phyloP scores from a whole-genome alignment of 345 rosid species.

The Eucalyptus decipiens region DNA sequence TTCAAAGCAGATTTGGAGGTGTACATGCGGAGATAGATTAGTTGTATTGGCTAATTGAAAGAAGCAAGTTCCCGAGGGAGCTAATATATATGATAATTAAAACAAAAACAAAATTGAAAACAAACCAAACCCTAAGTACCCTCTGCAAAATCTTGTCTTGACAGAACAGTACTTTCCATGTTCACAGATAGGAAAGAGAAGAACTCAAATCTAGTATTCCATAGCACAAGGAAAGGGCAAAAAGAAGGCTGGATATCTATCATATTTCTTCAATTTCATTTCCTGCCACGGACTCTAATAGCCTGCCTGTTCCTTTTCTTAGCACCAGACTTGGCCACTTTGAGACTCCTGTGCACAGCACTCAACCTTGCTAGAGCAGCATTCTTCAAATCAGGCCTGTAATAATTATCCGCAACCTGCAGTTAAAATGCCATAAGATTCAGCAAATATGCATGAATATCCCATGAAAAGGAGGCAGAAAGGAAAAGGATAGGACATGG shows the following conservation, averaged over 20 bases:
- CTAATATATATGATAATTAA: background rate
- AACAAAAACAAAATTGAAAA: background rate
- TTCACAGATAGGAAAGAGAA: background rate
- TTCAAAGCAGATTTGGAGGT: background rate
- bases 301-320: conserved; percentile 86
- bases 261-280: background rate
- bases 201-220: background rate
- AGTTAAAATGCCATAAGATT: background rate
- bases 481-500: background rate
- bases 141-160: background rate
- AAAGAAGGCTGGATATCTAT: background rate
- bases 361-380: conserved; percentile 87
- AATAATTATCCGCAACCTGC: conserved; percentile 69
- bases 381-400: conserved; percentile 78
- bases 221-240: background rate
- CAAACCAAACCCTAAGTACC: background rate
- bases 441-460: background rate
- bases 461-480: background rate
- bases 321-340: conserved; percentile 75
- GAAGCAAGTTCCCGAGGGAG: background rate
- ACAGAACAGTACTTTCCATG: background rate
- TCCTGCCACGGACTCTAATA: background rate
- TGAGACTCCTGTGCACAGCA: conserved; percentile 58
- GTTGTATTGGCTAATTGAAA: background rate
- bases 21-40: background rate